Evolutionary conservation across 768 basidiomycete species (phyloP).

Genomic region (Trametes gibbosa): DNA sequence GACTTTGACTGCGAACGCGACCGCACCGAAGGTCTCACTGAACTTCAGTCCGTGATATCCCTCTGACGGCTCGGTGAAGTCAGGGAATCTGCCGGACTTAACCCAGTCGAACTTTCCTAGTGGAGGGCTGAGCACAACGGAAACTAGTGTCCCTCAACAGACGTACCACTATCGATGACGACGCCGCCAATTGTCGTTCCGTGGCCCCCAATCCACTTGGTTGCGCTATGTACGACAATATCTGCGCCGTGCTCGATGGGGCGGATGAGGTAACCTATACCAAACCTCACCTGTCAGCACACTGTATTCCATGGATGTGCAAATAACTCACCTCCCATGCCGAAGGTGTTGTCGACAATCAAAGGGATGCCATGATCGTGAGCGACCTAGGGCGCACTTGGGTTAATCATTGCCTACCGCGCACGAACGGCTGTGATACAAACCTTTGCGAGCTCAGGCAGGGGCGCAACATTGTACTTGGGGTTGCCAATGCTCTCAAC

Average conservation of each 20-base stretch:
- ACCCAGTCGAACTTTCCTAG: constrained; percentile 75
- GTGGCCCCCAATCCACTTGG: constrained; percentile 84
- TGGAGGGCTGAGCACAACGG: too few species aligned
- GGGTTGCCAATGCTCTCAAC: constrained; percentile 83
- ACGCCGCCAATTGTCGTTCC: constrained; percentile 80
- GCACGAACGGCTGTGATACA: too few species aligned
- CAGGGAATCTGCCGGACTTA: constrained; percentile 65
- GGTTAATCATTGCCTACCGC: too few species aligned
- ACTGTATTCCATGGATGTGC: too few species aligned
- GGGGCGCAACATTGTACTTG: constrained; percentile 62
- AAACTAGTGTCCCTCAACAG: too few species aligned
- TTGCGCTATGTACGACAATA: constrained; percentile 76
- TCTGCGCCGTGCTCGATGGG: constrained; percentile 78
- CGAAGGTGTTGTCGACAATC: constrained; percentile 81
- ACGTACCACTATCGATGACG: constrained; percentile 64
- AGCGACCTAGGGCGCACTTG: too few species aligned
- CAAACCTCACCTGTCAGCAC: background rate
- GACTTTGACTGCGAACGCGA: constrained; percentile 67
- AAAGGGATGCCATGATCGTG: constrained; percentile 71
- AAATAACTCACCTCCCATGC: constrained; percentile 58
- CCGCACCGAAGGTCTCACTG: constrained; percentile 59
- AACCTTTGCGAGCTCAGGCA: constrained; percentile 69
- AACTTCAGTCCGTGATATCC: constrained; percentile 75
- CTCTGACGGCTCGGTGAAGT: constrained; percentile 70
- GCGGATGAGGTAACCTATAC: constrained; percentile 53